Base-by-base conservation (phyloP, 176 grass and related monocot genomes). In the Avena insularis region DNA sequence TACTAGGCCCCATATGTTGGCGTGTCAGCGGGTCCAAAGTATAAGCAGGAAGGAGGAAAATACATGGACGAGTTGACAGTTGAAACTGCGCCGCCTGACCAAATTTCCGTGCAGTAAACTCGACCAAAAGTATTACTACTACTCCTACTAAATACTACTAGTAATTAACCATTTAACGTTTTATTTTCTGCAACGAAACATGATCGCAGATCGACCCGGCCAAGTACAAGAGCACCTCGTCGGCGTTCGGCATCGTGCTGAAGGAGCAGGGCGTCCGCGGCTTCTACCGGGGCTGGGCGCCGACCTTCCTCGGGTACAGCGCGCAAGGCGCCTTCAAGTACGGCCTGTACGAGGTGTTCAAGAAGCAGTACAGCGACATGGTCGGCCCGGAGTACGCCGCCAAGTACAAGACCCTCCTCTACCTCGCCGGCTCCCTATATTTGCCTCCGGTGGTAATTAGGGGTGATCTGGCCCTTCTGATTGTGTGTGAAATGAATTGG, bases 271-370 rank as follows among this genome's bases (percentile, higher is more conserved):
- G 94, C 20, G 60, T 85, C 31, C 87, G 79, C 3, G 92, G 94
- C 35, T 97, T 97, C 86, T 97, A 76, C 85, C 75, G 90, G 75
- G 94, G 94, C 14, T 94, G 94, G 94, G 94, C 92, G 23, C 92
- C 94, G 1, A 97, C 92, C n/a, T 91, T 94, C 63, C 83, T 97
- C 31, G 94, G 94, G 9, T 97, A 97, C 80, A 97, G 94, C 58
- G 92, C 94, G 48, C 94, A 97, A 78, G 94, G 92, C 5, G 94
- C 92, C 9, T 97, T 89, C 92, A 97, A 97, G 86, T 97, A 90
- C 86, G 92, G 94, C 68, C 87, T 94, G 54, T 97, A 97, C 87
- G 94, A 97, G 83, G 50, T 94, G 63, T 97, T 97, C 90, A 97
- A 97, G 88, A 97, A 94, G 83, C 21, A 94, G 70, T 97, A 97